These are phyloP conservation scores for Suillus lakei DNA, from an alignment of 768 basidiomycete species.

Conservation along the genomic window DNA sequence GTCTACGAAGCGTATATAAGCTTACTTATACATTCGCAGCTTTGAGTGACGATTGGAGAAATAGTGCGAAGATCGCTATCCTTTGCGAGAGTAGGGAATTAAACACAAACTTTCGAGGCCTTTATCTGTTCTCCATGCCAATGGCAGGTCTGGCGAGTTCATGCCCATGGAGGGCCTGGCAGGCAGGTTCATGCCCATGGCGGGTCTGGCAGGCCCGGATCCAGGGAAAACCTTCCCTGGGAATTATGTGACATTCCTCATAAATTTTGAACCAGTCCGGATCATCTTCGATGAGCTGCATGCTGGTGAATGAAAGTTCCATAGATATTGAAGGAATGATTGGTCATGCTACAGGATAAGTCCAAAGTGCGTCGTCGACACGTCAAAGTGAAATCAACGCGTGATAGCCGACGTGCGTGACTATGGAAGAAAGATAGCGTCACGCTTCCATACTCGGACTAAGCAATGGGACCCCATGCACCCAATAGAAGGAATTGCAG, in stretches of 20 bases:
- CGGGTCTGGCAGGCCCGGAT: neutral
- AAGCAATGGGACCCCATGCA: neutral
- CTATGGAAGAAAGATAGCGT: no score
- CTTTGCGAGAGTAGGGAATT: neutral
- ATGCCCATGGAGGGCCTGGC: neutral
- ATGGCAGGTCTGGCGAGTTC: neutral
- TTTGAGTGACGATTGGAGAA: neutral
- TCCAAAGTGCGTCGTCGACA: neutral
- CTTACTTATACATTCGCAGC: neutral
- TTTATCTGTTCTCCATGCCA: neutral
- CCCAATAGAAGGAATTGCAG: neutral
- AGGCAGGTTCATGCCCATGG: neutral
- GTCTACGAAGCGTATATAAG: neutral
- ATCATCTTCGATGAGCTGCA: neutral
- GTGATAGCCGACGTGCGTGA: neutral
- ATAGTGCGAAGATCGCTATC: neutral
- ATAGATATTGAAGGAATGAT: neutral
- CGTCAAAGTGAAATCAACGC: neutral
- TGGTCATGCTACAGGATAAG: neutral
- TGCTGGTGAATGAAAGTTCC: neutral
- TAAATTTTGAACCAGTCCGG: neutral
- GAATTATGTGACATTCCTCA: neutral
- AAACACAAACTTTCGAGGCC: neutral
- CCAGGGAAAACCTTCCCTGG: neutral
- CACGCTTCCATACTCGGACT: neutral